phyloP scores from a whole-genome alignment of 2,329 filamentous ascomycete genomes.

The Fusarium acutatum region DNA sequence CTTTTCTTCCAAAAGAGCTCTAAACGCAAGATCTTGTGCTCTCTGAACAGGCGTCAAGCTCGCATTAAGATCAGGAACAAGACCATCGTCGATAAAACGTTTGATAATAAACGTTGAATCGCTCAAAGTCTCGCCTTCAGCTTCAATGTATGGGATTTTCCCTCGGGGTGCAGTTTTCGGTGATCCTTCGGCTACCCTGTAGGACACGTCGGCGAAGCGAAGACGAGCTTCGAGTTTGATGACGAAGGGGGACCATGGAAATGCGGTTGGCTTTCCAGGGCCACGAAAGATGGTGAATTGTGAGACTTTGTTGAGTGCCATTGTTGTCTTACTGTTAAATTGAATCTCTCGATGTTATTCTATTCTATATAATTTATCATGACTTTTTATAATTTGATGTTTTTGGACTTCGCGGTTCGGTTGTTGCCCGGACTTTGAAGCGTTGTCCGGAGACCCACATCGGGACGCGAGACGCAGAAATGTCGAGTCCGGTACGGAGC shows the following conservation, averaged over 20 bases:
- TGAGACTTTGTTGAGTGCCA: background rate
- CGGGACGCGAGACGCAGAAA: background rate
- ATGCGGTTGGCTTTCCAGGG: slow-evolving; percentile 47
- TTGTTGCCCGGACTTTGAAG: slow-evolving; percentile 1
- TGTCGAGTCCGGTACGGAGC: background rate
- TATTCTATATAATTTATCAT: background rate
- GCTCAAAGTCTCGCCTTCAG: slow-evolving; percentile 47
- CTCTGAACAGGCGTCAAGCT: slow-evolving; percentile 49
- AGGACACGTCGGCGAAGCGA: slow-evolving; percentile 60
- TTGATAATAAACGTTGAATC: slow-evolving; percentile 66
- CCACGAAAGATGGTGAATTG: slow-evolving; percentile 58
- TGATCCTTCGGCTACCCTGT: slow-evolving; percentile 56
- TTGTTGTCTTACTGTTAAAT: background rate
- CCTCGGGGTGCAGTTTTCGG: slow-evolving; percentile 58
- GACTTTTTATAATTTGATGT: background rate
- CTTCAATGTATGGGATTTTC: slow-evolving; percentile 67
- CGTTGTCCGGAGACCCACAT: slow-evolving; percentile 13
- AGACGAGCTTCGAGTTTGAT: slow-evolving; percentile 70
- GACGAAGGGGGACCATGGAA: slow-evolving; percentile 70
- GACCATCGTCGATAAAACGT: slow-evolving; percentile 49
- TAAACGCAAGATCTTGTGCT: slow-evolving; percentile 60
- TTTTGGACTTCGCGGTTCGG: background rate
- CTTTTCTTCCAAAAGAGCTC: slow-evolving; percentile 67
- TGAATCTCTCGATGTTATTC: too few species aligned
- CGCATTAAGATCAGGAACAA: slow-evolving; percentile 59